Evolutionary conservation across 768 basidiomycete genomes (phyloP).

Genomic region (Russula abietina): DNA sequence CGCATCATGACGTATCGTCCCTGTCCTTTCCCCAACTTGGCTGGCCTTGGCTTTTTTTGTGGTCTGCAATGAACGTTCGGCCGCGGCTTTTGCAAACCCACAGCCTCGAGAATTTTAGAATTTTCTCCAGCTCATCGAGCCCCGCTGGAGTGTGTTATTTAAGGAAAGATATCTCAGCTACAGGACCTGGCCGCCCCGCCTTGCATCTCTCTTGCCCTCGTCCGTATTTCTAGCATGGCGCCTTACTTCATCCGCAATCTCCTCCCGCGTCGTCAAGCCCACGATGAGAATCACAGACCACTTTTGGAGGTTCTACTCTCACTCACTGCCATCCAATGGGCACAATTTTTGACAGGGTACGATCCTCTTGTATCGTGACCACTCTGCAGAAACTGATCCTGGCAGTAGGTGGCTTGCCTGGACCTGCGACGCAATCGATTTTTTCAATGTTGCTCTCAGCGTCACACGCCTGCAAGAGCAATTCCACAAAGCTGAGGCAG

Average conservation of each 20-base stretch:
- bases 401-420: conserved; percentile 67
- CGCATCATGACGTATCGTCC: background rate
- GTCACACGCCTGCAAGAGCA: conserved; percentile 42
- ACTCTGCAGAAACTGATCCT: background rate
- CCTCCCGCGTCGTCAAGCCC: conserved; percentile 3
- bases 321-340: conserved; percentile 46
- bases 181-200: background rate
- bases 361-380: background rate
- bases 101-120: background rate
- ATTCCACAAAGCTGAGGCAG: conserved; percentile 38
- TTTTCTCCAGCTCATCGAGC: background rate
- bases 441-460: conserved; percentile 69
- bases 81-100: background rate
- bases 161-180: background rate
- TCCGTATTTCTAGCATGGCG: conserved; percentile 7
- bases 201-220: background rate
- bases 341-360: conserved; percentile 53
- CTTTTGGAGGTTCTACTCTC: conserved; percentile 36
- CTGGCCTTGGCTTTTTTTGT: background rate
- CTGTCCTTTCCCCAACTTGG: background rate
- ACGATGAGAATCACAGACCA: conserved; percentile 27
- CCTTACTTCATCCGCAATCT: conserved; percentile 21
- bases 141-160: background rate
- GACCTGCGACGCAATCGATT: conserved; percentile 84
- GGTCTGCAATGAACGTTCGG: background rate